Percentiles rank a stretch among this genome's conserved stretches.
These are phyloP conservation scores for Agrocybe pediades DNA, from an alignment of 768 basidiomycete species.

Conservation along the genomic window DNA sequence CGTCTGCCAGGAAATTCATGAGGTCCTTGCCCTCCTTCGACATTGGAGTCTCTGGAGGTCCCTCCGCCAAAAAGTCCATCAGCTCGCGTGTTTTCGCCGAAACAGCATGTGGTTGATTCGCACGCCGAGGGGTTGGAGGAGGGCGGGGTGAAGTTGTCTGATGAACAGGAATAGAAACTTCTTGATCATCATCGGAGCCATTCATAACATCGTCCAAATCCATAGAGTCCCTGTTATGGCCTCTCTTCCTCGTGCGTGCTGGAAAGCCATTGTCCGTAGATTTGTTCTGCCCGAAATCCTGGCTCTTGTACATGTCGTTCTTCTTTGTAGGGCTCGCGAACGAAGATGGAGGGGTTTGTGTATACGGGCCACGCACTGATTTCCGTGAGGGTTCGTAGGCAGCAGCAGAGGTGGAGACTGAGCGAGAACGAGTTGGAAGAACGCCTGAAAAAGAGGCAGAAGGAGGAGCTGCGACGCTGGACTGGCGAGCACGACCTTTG, in stretches of 20 bases:
- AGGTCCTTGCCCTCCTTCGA: slow-evolving; percentile 50
- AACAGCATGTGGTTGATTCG: slow-evolving; percentile 24
- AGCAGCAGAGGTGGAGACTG: slow-evolving; percentile 41
- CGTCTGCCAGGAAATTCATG: slow-evolving; percentile 59
- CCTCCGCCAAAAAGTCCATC: slow-evolving; percentile 57
- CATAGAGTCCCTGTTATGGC: slow-evolving; percentile 64
- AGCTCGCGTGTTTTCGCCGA: slow-evolving; percentile 53
- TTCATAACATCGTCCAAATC: slow-evolving; percentile 78
- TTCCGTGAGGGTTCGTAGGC: slow-evolving; percentile 28
- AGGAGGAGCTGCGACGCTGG: slow-evolving; percentile 45
- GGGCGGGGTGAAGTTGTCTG: slow-evolving; percentile 18
- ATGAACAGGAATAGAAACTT: slow-evolving; percentile 16
- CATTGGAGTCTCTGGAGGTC: slow-evolving; percentile 50
- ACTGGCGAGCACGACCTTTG: slow-evolving; percentile 46
- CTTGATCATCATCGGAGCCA: slow-evolving; percentile 63
- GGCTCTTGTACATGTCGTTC: slow-evolving; percentile 29
- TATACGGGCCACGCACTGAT: slow-evolving; percentile 28
- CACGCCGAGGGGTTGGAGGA: slow-evolving; percentile 23
- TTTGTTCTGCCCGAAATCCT: slow-evolving; percentile 21
- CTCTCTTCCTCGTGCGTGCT: slow-evolving; percentile 51
- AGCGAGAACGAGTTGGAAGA: slow-evolving; percentile 36
- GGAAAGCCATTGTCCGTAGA: slow-evolving; percentile 40
- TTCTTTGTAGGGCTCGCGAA: slow-evolving; percentile 25
- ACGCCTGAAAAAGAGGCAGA: slow-evolving; percentile 30
- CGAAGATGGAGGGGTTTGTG: slow-evolving; percentile 30